Conservation (phyloP, 1,284 basidiomycete species). For the Moesziomyces aphidis region DNA sequence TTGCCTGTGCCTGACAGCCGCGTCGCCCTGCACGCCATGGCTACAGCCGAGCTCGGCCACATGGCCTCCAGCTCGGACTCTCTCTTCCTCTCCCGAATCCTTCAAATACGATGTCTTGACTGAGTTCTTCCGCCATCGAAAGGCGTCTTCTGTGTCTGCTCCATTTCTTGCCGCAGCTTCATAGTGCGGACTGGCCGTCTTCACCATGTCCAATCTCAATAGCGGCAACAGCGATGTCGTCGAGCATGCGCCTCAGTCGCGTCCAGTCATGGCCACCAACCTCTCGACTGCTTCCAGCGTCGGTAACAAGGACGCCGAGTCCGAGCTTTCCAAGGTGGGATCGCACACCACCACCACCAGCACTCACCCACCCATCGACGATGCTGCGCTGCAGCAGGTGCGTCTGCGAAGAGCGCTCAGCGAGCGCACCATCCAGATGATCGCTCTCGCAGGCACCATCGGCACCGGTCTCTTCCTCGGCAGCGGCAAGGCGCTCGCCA, state of each 20-base stretch:
- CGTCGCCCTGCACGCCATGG: not conserved
- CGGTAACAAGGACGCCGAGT: conserved; percentile 1
- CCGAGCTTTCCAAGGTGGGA: conserved; percentile 12
- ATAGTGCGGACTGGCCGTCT: not conserved
- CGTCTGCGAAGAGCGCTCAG: conserved; percentile 53
- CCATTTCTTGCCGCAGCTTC: too few relatives aligned
- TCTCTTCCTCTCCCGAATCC: not conserved
- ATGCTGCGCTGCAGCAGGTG: conserved; percentile 29
- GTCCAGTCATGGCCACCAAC: conserved; percentile 11
- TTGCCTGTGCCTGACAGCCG: not conserved
- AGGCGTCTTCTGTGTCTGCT: too few relatives aligned
- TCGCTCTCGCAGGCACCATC: conserved; percentile 72
- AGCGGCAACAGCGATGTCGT: conserved; percentile 15
- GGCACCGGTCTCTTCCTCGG: conserved; percentile 71
- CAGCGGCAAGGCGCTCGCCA: conserved; percentile 69
- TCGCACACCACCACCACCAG: conserved; percentile 15
- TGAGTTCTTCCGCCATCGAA: too few relatives aligned
- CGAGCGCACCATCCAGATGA: conserved; percentile 67
- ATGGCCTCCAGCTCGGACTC: too few relatives aligned
- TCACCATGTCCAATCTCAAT: conserved; percentile 18
- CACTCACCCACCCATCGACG: conserved; percentile 14
- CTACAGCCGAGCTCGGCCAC: too few relatives aligned
- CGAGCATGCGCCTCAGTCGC: conserved; percentile 12
- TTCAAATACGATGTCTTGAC: not conserved
- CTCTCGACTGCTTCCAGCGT: conserved; percentile 1